Evolutionary conservation across 129 eudicot species (phyloP).

Genomic region (Flaveria robusta): DNA sequence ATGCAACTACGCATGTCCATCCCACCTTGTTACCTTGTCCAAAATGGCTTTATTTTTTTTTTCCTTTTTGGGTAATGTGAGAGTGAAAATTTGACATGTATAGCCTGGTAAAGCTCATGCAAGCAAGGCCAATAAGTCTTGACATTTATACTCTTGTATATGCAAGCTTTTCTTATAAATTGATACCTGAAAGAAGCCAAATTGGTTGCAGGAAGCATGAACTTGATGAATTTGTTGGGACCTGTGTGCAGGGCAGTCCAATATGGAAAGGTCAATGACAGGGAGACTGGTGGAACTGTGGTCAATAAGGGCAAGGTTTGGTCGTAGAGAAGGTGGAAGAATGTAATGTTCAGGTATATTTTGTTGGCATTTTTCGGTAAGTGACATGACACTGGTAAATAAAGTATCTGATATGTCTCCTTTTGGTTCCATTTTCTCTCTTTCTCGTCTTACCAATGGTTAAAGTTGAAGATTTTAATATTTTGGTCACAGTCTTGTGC

Average conservation of each 20-base stretch:
- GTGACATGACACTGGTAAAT: conserved; percentile 57
- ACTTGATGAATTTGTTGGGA: conserved; percentile 38
- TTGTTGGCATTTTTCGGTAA: conserved; percentile 35
- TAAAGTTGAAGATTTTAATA: background rate
- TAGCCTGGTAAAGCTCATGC: conserved; percentile 26
- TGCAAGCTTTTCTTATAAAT: background rate
- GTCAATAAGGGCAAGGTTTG: conserved; percentile 20
- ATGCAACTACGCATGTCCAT: too few relatives aligned
- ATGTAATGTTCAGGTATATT: conserved; percentile 45
- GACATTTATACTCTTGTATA: background rate
- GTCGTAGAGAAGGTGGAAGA: conserved; percentile 54
- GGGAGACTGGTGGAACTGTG: conserved; percentile 36
- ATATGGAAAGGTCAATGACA: conserved; percentile 49
- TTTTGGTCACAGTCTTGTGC: conserved; percentile 11
- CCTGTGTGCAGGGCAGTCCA: conserved; percentile 40
- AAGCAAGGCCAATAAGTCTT: conserved; percentile 16
- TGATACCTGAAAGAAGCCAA: conserved; percentile 71
- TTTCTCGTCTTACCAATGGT: conserved; percentile 8
- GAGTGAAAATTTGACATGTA: conserved; percentile 4
- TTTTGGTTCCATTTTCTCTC: conserved; percentile 38
- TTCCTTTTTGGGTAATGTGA: background rate
- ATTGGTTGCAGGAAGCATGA: conserved; percentile 52
- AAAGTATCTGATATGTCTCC: conserved; percentile 15
- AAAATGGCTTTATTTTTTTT: too few relatives aligned
- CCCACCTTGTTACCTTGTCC: too few relatives aligned